phyloP scores from a whole-genome alignment of 176 grass and related monocot genomes.

The Bromus sterilis region DNA sequence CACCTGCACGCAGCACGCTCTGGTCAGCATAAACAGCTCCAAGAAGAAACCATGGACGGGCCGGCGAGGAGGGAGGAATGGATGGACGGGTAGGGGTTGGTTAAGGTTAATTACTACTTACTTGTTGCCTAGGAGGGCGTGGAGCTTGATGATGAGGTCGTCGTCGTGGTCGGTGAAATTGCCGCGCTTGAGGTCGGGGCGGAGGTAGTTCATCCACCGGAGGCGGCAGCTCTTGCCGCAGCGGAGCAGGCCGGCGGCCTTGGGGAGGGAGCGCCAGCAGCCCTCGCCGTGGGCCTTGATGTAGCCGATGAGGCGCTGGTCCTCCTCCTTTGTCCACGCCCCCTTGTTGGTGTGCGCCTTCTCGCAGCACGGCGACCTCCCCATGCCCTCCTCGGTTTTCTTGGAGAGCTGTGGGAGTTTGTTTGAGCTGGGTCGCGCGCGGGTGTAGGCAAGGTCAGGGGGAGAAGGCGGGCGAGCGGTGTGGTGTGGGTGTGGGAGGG shows the following conservation, averaged over 20 bases:
- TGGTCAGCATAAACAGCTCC: too few species aligned
- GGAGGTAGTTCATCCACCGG: constrained; percentile 95
- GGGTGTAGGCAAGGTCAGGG: not conserved
- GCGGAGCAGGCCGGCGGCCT: constrained; percentile 69
- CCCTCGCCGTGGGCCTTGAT: constrained; percentile 72
- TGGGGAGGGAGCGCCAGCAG: constrained; percentile 80
- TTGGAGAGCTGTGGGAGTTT: too few species aligned
- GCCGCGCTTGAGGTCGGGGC: constrained; percentile 84
- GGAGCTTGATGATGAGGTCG: constrained; percentile 87
- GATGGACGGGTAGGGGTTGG: too few species aligned
- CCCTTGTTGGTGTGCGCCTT: constrained; percentile 95
- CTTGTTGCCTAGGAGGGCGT: constrained; percentile 82
- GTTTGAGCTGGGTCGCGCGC: not conserved
- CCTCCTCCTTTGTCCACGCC: constrained; percentile 81
- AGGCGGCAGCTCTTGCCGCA: constrained; percentile 96
- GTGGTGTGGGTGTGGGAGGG: not conserved
- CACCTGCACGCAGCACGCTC: too few species aligned
- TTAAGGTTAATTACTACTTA: too few species aligned
- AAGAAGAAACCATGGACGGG: too few species aligned
- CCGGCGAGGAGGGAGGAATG: too few species aligned
- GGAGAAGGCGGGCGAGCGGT: not conserved
- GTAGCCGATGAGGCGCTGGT: constrained; percentile 70
- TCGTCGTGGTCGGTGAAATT: constrained; percentile 82
- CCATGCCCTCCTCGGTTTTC: too few species aligned
- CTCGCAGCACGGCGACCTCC: constrained; percentile 84